These are phyloP conservation scores for Pythium grandisporangium DNA, from an alignment of 352 stramenopile species.

Conservation along the genomic window DNA sequence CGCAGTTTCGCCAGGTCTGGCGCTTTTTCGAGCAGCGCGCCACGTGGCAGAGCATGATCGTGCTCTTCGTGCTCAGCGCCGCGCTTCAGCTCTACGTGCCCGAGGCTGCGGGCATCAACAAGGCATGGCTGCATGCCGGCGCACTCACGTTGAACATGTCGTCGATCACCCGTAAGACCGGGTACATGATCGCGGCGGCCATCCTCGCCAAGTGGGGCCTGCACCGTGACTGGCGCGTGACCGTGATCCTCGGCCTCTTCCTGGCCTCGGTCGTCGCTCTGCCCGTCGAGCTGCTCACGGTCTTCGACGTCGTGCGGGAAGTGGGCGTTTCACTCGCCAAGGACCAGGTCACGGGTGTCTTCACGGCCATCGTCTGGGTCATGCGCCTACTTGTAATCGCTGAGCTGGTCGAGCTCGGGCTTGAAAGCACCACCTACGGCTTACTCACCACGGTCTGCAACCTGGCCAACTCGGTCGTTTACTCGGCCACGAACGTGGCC, in stretches of 20 bases:
- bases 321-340: too few species aligned
- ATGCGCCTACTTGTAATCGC: conserved; percentile 1
- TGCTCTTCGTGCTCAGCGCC: conserved; percentile 7
- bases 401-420: conserved; percentile 1
- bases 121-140: conserved; percentile 5
- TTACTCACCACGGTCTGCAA: conserved; percentile 2
- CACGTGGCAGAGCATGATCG: conserved; percentile 13
- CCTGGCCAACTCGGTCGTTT: conserved; percentile 1
- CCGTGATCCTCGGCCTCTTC: conserved; percentile 2
- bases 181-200: conserved; percentile 7
- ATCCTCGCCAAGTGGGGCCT: conserved; percentile 9
- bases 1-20: conserved; percentile 10
- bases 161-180: conserved; percentile 6
- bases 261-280: conserved; percentile 7
- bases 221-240: conserved; percentile 14
- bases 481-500: too few species aligned
- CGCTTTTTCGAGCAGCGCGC: conserved; percentile 9
- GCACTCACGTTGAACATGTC: conserved; percentile 8
- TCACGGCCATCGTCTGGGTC: neutral
- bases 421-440: conserved; percentile 1
- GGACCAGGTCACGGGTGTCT: neutral
- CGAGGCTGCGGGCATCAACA: conserved; percentile 7
- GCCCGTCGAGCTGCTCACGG: conserved; percentile 11
- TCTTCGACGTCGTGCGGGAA: conserved; percentile 12
- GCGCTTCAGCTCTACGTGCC: conserved; percentile 3